Evolutionary conservation across 345 rosid genomes (phyloP).

Genomic region (Syzygium grande): DNA sequence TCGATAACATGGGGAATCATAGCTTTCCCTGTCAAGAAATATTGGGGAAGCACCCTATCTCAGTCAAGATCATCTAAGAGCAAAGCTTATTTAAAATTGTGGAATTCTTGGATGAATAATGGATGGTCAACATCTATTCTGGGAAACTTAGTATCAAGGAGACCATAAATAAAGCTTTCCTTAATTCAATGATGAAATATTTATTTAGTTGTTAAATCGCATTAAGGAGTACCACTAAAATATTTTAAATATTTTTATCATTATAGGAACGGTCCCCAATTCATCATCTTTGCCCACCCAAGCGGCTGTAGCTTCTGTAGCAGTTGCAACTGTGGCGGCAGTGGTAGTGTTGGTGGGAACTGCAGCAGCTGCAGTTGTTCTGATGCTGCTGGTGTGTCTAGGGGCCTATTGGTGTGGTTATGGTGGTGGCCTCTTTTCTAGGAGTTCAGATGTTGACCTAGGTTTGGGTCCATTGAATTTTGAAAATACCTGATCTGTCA

Average conservation of each 20-base stretch:
- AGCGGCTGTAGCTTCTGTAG: conserved; percentile 65
- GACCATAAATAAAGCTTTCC: not conserved
- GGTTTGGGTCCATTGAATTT: conserved; percentile 36
- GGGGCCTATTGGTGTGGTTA: conserved; percentile 80
- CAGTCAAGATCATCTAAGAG: not conserved
- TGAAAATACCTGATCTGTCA: not conserved
- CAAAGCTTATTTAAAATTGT: not conserved
- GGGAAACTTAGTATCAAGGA: not conserved
- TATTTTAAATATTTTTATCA: conserved; percentile 51
- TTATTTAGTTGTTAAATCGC: not conserved
- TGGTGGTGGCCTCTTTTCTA: conserved; percentile 65
- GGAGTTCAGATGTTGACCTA: conserved; percentile 44
- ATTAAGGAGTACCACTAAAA: conserved; percentile 1
- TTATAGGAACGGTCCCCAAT: conserved; percentile 86
- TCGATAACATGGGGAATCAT: not conserved
- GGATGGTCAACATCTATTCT: not conserved
- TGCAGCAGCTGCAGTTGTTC: conserved; percentile 59
- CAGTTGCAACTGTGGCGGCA: conserved; percentile 71
- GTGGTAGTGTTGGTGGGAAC: conserved; percentile 63
- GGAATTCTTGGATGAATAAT: not conserved
- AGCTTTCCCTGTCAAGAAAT: not conserved
- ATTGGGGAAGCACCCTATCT: not conserved
- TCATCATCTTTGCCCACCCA: conserved; percentile 74
- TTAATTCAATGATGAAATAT: not conserved
- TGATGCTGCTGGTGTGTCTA: conserved; percentile 60